phyloP scores from a whole-genome alignment of 2,329 filamentous ascomycete genomes.

The Pseudodiploospora longispora region DNA sequence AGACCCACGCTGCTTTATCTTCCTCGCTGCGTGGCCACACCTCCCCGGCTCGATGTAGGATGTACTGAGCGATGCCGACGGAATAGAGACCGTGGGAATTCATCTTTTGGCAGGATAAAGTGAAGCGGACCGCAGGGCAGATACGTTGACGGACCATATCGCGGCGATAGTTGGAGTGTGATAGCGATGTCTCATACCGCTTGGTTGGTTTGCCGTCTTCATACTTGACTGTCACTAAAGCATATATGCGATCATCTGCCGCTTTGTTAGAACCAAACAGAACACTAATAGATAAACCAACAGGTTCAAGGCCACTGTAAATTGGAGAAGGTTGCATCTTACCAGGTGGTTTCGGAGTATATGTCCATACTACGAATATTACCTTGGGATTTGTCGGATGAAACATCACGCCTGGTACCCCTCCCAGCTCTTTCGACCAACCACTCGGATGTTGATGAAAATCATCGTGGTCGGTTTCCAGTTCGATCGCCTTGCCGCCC shows the following conservation, averaged over 20 bases:
- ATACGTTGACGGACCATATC: conserved; percentile 5
- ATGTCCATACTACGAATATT: conserved; percentile 11
- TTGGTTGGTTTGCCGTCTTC: conserved; percentile 3
- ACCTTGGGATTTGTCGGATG: conserved; percentile 14
- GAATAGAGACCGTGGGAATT: conserved; percentile 5
- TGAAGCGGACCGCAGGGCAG: conserved; percentile 7
- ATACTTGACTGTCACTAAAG: conserved; percentile 6
- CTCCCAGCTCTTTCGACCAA: conserved; percentile 3
- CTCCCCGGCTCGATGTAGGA: conserved; percentile 1
- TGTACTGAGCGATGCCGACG: conserved; percentile 5
- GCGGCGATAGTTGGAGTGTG: conserved; percentile 4
- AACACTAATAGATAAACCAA: background rate
- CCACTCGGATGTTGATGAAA: conserved; percentile 2
- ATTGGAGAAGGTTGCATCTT: background rate
- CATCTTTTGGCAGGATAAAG: conserved; percentile 5
- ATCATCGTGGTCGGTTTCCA: conserved; percentile 9
- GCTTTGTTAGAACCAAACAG: background rate
- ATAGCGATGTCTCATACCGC: conserved; percentile 5
- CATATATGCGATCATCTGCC: conserved; percentile 3
- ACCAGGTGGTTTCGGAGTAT: conserved; percentile 6
- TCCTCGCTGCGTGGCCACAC: background rate
- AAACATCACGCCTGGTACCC: conserved; percentile 13
- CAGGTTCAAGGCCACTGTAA: background rate
- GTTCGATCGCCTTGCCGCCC: conserved; percentile 10
- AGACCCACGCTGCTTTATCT: conserved; percentile 4